Base-by-base conservation (phyloP, 2,329 filamentous ascomycete species). In the Paracamarosporium sp. region DNA sequence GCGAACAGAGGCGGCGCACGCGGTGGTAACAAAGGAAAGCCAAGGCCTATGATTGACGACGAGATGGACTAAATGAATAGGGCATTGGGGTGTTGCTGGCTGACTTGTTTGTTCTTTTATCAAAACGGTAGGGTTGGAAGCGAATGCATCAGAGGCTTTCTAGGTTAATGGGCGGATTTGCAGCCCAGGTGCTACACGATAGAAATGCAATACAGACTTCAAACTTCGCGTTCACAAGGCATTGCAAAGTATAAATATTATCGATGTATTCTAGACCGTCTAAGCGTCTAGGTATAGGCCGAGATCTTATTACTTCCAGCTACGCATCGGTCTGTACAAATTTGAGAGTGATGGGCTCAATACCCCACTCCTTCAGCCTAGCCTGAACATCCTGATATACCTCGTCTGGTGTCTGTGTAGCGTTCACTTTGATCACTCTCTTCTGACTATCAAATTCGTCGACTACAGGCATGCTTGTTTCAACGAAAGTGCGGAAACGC, bases 381-480 rank as follows among this genome's bases (percentile, higher is more conserved):
- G 56, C 62, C 64, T 74, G 65, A 53, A 88, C 83, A 54, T 81
- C 74, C 63, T 78, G 74, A 74, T 88, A 89, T 17, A 90, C 86
- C 59, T 86, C 83, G 27, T 91, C 88, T 2, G 91, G 88, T 7
- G 79, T 70, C 41, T 86, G 84, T 25, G 88, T 89, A 28, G 93
- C 92, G 68, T 89, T 83, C 43, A 98, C 85, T 80, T 88, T 91
- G 75, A 96, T 86, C 15, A 98, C 92, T 74, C 89, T 88, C 68
- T 86, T 88, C 79, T 93, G 83, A 69, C 83, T 82, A 72, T 90
- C 88, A 76, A 90, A 98, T 75, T 92, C 87, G 67, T 96, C 85
- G 53, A 99, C 92, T 45, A 98, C 95, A 25, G 95, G 95, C 94
- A 98, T 97, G 80, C 92, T 97, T 2, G 93, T 97, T 79, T 98